A percentile compares a stretch with the other conserved stretches of the same genome.
phyloP scores from a whole-genome alignment of 192 early-diverging fungal species.

The Umbelopsis vinacea region DNA sequence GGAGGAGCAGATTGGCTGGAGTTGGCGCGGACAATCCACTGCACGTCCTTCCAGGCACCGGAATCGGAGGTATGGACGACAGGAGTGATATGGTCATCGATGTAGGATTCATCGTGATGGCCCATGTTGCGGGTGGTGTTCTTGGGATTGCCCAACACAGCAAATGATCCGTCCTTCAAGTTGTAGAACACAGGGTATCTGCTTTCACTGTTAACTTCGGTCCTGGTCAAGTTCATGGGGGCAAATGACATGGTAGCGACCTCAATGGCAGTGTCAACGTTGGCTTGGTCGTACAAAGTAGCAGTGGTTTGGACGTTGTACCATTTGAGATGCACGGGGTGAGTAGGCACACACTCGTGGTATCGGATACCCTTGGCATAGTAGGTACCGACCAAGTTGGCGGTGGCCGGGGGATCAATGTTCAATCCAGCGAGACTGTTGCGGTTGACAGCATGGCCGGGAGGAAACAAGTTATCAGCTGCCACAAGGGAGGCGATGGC shows the following conservation, averaged over 20 bases:
- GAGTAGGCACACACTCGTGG: neutral
- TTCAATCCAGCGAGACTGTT: neutral
- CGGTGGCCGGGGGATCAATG: neutral
- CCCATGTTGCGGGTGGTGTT: conserved; percentile 2
- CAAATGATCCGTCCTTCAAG: neutral
- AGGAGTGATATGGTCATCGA: neutral
- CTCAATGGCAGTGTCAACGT: neutral
- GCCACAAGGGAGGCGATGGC: neutral
- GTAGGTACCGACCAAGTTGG: neutral
- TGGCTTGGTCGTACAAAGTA: neutral
- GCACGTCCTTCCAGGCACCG: neutral
- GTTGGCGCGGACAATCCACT: neutral
- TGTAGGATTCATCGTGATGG: neutral
- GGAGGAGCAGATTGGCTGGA: neutral
- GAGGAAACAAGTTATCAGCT: neutral
- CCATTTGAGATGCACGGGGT: neutral
- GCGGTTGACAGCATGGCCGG: neutral
- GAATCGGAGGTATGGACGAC: neutral
- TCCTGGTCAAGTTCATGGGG: neutral
- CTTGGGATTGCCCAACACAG: neutral
- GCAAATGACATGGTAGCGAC: neutral
- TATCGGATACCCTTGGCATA: conserved; percentile 4
- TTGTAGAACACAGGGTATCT: neutral
- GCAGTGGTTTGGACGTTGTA: neutral
- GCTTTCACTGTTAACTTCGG: neutral